phyloP scores from a whole-genome alignment of 352 stramenopile genomes.

The Globisporangium spinosum region DNA sequence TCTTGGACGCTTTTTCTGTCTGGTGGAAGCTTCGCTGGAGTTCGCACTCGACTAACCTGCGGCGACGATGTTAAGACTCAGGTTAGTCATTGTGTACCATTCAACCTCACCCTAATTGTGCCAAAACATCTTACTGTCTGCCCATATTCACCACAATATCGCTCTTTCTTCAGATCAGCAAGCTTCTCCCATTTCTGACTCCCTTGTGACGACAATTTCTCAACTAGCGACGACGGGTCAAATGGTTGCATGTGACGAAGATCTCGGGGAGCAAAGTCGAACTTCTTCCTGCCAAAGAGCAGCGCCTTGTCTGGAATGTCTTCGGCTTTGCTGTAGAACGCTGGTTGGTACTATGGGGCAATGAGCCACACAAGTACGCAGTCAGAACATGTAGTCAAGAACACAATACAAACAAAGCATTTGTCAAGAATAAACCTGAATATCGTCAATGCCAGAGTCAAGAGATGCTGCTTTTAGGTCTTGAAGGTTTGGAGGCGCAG shows the following conservation, averaged over 20 bases:
- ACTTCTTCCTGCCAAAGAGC: conserved; percentile 72
- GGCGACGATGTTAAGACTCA: neutral
- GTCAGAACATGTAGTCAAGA: neutral
- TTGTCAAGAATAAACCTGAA: conserved; percentile 24
- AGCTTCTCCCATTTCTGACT: conserved; percentile 10
- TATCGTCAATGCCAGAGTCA: conserved; percentile 38
- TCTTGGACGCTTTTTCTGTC: conserved; percentile 22
- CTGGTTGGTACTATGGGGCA: conserved; percentile 39
- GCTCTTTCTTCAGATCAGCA: conserved; percentile 7
- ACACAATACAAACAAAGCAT: neutral
- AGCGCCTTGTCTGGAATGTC: conserved; percentile 74
- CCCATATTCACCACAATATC: neutral
- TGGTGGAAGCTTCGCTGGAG: conserved; percentile 35
- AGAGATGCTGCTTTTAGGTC: conserved; percentile 48
- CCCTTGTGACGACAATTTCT: conserved; percentile 9
- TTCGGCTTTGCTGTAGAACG: conserved; percentile 45
- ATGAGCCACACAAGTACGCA: neutral
- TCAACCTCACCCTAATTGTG: neutral
- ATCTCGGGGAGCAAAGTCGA: conserved; percentile 45
- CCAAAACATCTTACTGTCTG: conserved; percentile 12
- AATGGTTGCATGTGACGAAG: conserved; percentile 38
- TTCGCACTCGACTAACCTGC: conserved; percentile 28
- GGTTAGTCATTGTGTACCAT: neutral
- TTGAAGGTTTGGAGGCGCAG: conserved; percentile 34
- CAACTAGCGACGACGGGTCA: conserved; percentile 30